These are phyloP conservation scores for Triticum dicoccoides DNA, from an alignment of 176 grass and related monocot species.

Conservation along the genomic window DNA sequence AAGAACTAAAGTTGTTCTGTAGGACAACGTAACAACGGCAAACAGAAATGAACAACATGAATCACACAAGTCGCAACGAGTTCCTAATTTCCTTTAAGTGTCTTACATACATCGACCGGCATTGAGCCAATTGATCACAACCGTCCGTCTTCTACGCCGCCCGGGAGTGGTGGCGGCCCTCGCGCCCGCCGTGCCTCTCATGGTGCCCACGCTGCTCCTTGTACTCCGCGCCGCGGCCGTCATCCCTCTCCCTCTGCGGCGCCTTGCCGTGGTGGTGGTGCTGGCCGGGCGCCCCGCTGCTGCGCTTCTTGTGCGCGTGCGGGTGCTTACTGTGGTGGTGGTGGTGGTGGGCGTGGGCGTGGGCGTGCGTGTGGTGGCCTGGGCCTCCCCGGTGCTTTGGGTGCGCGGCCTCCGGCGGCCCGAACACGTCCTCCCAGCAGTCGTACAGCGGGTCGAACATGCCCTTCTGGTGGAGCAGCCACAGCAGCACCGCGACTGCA, in stretches of 20 bases:
- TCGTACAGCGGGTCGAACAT: slow-evolving; percentile 70
- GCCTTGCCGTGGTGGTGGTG: slow-evolving; percentile 43
- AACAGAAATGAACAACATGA: background rate
- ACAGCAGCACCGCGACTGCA: slow-evolving; percentile 49
- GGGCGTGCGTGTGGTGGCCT: slow-evolving; percentile 14
- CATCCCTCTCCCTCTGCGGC: background rate
- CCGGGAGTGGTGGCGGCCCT: background rate
- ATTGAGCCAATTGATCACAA: no score
- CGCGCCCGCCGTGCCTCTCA: no score
- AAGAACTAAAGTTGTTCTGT: no score
- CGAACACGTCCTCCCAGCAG: slow-evolving; percentile 54
- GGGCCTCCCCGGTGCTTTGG: slow-evolving; percentile 15
- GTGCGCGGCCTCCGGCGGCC: slow-evolving; percentile 16
- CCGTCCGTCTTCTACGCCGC: background rate
- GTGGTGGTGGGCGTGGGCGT: slow-evolving; percentile 27
- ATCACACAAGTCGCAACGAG: background rate
- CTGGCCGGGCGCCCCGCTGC: background rate
- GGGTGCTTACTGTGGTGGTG: background rate
- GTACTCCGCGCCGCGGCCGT: no score
- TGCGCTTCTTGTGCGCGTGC: slow-evolving; percentile 14
- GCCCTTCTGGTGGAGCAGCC: slow-evolving; percentile 75
- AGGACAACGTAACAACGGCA: no score
- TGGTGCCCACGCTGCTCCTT: no score
- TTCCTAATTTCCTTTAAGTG: background rate
- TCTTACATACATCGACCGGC: background rate